Conservation (phyloP, 2,329 filamentous ascomycete genomes). For the Zymoseptoria brevis region DNA sequence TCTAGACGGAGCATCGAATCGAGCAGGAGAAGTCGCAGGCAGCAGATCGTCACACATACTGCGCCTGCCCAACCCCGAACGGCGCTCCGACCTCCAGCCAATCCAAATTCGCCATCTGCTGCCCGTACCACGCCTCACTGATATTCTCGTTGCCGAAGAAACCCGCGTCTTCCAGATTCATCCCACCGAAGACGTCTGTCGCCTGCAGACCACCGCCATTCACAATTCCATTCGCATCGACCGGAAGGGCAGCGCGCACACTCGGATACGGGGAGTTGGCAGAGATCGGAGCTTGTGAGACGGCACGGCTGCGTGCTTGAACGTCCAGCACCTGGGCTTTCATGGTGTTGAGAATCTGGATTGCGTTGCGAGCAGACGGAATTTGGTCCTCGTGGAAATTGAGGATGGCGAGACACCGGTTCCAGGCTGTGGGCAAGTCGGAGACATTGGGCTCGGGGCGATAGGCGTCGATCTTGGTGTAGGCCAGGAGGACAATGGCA, state of each 20-base stretch:
- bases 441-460: conserved; percentile 2
- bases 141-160: conserved; percentile 20
- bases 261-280: conserved; percentile 1
- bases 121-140: conserved; percentile 20
- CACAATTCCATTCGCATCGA: neutral
- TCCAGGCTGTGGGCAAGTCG: conserved; percentile 16
- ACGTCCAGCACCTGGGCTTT: conserved; percentile 13
- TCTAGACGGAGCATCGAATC: neutral
- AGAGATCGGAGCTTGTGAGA: neutral
- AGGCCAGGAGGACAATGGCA: conserved; percentile 19
- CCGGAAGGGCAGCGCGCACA: neutral
- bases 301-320: conserved; percentile 1
- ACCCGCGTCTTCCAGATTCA: conserved; percentile 15
- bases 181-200: neutral
- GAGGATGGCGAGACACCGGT: conserved; percentile 15
- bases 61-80: neutral
- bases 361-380: conserved; percentile 16
- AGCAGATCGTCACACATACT: neutral
- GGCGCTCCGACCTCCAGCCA: conserved; percentile 13
- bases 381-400: conserved; percentile 20
- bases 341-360: conserved; percentile 17
- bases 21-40: neutral
- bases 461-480: conserved; percentile 14
- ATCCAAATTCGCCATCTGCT: conserved; percentile 20
- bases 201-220: neutral